Base-by-base conservation (phyloP, 345 rosid genomes). In the Eucalyptus microcorys region DNA sequence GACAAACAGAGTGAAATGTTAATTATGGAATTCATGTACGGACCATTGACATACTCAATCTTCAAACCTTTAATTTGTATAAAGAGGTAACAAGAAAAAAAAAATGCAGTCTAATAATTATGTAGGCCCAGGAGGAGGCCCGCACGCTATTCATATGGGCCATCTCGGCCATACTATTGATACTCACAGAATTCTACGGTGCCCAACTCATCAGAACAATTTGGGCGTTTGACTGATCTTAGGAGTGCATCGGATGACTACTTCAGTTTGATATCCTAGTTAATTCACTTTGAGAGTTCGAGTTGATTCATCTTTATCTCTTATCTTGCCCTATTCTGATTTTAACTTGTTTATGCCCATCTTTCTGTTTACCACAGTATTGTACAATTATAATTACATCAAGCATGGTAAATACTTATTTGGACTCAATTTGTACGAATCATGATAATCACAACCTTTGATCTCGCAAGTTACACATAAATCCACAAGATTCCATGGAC, bases 1-100 rank as follows among this genome's bases (percentile, higher is more conserved):
- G 91, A 30, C 89, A 89, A 86, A 89, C 91, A 10, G 64, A 53
- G 3, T 90, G 90, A 91, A 92, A 89, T 83, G 89, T 91, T 27
- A 90, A 87, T 17, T 76, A 88, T 30, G 86, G 90, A 87, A 59
- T 92, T 88, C 90, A 89, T 89, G 90, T 89, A 14, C 4, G 17
- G 71, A 61, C 37, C 34, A 16, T 6, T 30, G 64, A 30, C 34
- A 30, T 4, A 6, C 71, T n/a, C n/a, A 10, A 64, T n/a, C 17
- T 16, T 68, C 43, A 15, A n/a, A 43, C 80, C 80, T 17, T 16
- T 4, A 61, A 61, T 61, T 30, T 30, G 16, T 61, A 27, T 2
- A 27, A 59, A 66, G 66, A 14, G 66, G 66, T 3, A 59, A 55
- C 4, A 53, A 8, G 27, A 47, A 47, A 47, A 45, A n/a, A n/a